Evolutionary conservation across 192 early-diverging fungal species (phyloP), one percentile per base, ranked within the genome.

Genomic region (Rhizophagus clarus): DNA sequence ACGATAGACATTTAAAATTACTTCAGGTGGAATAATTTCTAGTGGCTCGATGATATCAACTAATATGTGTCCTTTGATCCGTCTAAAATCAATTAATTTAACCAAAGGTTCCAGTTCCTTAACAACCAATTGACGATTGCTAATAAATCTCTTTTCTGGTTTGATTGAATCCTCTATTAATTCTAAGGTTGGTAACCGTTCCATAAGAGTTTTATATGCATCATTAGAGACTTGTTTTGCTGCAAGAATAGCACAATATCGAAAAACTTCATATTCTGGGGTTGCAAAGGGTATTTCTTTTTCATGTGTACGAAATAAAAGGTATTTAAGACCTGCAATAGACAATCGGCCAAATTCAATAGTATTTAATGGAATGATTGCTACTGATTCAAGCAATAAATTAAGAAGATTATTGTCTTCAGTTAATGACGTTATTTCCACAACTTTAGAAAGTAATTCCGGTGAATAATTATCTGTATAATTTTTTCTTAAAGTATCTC

Each of bases 231-330:
- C 17, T 10, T 11, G 10, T 14, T 76, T 76, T 37, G 74, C 26
- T n/a, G 61, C 9, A 15, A 28, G 26, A 31, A 62, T 31, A 24
- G 37, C 32, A n/a, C n/a, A 6, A 76, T 76, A 40, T 63, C 61
- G 32, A 20, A 64, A 61, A 14, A 64, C 56, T 17, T 42, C 14
- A 28, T 76, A 76, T 63, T 76, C 75, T 26, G 32, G 42, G 9
- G 76, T 78, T 4, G 42, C 40, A 32, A 78, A 78, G 4, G n/a
- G n/a, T 68, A 51, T n/a, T 7, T 78, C 42, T 28, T 22, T 66
- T 31, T 78, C 26, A 20, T 26, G 42, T 8, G 64, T 78, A 26
- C 17, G 2, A 47, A 45, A 51, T 22, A 78, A 47, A 31, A 78
- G 15, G 5, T 14, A 22, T 32, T 69, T 3, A 51, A 78, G n/a